Percentiles rank a stretch among this genome's conserved stretches.
phyloP scores from a whole-genome alignment of 176 grass and related monocot species.

The Carex kokanica region DNA sequence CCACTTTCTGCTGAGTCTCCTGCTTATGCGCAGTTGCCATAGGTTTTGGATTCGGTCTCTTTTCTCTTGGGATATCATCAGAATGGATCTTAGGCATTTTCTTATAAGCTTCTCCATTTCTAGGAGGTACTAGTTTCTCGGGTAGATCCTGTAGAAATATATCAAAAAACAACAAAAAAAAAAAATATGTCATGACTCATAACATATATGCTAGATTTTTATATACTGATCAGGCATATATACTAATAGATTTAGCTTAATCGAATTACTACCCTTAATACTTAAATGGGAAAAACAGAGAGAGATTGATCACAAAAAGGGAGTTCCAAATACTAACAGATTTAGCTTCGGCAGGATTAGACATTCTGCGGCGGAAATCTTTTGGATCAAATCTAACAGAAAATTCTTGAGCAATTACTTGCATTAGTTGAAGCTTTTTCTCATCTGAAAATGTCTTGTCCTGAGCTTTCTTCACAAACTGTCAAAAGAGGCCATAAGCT shows the following conservation, averaged over 20 bases:
- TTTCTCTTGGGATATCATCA: slow-evolving; percentile 25
- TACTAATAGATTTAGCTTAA: neutral
- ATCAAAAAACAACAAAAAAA: neutral
- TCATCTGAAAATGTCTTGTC: slow-evolving; percentile 73
- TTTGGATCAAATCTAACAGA: slow-evolving; percentile 52
- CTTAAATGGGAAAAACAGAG: slow-evolving; percentile 5
- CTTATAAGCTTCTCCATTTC: slow-evolving; percentile 26
- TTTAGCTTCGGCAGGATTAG: slow-evolving; percentile 42
- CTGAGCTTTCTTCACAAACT: slow-evolving; percentile 87
- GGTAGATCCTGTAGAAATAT: slow-evolving; percentile 27
- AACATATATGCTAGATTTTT: neutral
- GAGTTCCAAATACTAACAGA: slow-evolving; percentile 37
- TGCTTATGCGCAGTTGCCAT: neutral
- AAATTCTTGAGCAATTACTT: slow-evolving; percentile 72
- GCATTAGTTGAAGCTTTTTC: slow-evolving; percentile 71
- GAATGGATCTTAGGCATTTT: neutral
- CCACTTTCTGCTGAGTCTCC: neutral
- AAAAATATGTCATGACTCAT: neutral
- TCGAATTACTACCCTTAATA: neutral
- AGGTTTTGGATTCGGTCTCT: neutral
- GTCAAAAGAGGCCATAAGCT: slow-evolving; percentile 8
- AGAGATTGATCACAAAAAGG: slow-evolving; percentile 13
- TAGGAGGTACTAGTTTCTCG: neutral
- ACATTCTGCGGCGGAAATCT: slow-evolving; percentile 37
- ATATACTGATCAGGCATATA: neutral